Evolutionary conservation across 768 basidiomycete species (phyloP).

Genomic region (Cubamyces sp.): DNA sequence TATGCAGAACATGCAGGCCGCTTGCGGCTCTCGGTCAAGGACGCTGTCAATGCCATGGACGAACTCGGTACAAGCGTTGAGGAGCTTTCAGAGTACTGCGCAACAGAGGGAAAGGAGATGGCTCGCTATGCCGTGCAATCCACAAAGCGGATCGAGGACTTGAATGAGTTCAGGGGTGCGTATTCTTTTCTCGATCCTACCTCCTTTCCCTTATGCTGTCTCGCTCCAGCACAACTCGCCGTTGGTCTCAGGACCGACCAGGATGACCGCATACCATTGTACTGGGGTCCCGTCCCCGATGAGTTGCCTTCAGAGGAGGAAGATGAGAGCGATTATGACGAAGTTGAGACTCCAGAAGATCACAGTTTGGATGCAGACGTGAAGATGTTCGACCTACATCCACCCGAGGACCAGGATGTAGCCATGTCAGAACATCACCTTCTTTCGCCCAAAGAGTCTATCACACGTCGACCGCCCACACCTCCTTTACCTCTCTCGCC

Average conservation of each 20-base stretch:
- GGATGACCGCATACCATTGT: conserved; percentile 59
- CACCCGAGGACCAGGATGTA: conserved; percentile 15
- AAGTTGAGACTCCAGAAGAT: conserved; percentile 19
- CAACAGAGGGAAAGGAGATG: conserved; percentile 70
- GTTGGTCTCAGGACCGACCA: conserved; percentile 59
- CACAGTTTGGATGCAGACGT: conserved; percentile 17
- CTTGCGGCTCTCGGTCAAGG: conserved; percentile 54
- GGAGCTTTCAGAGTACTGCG: conserved; percentile 69
- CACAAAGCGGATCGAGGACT: conserved; percentile 67
- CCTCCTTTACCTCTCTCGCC: conserved; percentile 58
- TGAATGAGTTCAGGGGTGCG: conserved; percentile 72
- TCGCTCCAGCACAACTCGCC: conserved; percentile 54
- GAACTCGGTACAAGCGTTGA: conserved; percentile 74
- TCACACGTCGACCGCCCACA: conserved; percentile 32
- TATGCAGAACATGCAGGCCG: conserved; percentile 81
- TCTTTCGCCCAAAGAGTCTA: conserved; percentile 13
- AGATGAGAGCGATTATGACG: conserved; percentile 35
- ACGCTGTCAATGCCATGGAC: conserved; percentile 68
- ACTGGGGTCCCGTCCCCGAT: conserved; percentile 40
- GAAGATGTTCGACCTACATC: conserved; percentile 18
- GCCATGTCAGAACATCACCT: conserved; percentile 15
- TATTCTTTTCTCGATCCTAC: conserved; percentile 21
- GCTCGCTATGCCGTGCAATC: conserved; percentile 68
- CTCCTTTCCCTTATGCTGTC: conserved; percentile 30
- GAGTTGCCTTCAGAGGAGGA: conserved; percentile 36